Evolutionary conservation across 2,329 filamentous ascomycete species (phyloP).

Genomic region (Aspergillus versicolor): DNA sequence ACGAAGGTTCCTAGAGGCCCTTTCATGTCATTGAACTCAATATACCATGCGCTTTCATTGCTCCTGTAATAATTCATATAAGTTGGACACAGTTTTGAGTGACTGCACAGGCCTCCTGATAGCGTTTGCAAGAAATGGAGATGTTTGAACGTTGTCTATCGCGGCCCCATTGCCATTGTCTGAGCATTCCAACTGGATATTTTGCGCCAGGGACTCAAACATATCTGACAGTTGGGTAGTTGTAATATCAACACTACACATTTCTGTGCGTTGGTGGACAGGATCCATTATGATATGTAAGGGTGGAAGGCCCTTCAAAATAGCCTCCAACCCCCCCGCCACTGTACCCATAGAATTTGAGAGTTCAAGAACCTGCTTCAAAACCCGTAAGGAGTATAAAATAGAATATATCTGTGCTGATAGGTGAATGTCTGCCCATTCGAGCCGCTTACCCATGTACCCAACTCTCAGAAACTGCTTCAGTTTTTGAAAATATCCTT

Average conservation of each 20-base stretch:
- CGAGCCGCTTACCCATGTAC: conserved; percentile 32
- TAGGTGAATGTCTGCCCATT: conserved; percentile 63
- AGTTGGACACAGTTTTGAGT: conserved; percentile 3
- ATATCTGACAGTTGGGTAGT: conserved; percentile 9
- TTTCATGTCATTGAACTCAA: not conserved
- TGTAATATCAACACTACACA: conserved; percentile 8
- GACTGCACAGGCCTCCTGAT: not conserved
- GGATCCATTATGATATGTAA: conserved; percentile 31
- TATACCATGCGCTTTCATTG: conserved; percentile 2
- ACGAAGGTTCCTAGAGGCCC: not conserved
- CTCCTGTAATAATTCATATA: conserved; percentile 14
- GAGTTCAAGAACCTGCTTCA: conserved; percentile 50
- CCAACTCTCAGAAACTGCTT: conserved; percentile 30
- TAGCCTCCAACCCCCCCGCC: conserved; percentile 11
- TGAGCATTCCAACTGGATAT: not conserved
- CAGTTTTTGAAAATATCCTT: conserved; percentile 21
- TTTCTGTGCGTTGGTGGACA: conserved; percentile 19
- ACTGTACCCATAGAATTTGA: conserved; percentile 28
- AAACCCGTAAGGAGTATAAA: conserved; percentile 62
- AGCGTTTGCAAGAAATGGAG: not conserved
- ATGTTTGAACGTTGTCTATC: not conserved
- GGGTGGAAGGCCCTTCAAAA: conserved; percentile 30
- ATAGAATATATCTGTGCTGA: conserved; percentile 60
- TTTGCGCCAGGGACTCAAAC: not conserved
- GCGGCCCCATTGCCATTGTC: not conserved